A percentile compares a stretch with the other conserved stretches of the same genome.
phyloP scores from a whole-genome alignment of 2,329 filamentous ascomycete species.

The Ascochyta fabae region DNA sequence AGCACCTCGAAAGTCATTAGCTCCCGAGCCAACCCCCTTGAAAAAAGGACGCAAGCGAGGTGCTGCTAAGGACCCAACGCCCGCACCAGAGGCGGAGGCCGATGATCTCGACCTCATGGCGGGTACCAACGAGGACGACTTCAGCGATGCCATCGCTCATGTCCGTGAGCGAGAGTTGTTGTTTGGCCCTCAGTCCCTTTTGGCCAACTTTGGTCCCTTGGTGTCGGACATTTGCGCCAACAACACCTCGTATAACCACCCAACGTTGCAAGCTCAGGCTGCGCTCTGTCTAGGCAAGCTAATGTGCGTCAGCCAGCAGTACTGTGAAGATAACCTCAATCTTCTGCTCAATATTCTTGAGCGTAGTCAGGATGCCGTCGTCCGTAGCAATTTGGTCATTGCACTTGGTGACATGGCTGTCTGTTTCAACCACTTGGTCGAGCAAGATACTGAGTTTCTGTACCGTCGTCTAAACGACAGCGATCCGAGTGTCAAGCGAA shows the following conservation, averaged over 20 bases:
- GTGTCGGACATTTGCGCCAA: constrained; percentile 90
- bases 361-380: constrained; percentile 87
- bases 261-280: constrained; percentile 88
- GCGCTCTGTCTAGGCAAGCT: constrained; percentile 95
- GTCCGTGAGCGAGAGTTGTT: constrained; percentile 85
- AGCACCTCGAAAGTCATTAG: constrained; percentile 43
- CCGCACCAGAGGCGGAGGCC: constrained; percentile 63
- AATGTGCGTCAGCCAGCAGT: constrained; percentile 97
- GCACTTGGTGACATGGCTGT: constrained; percentile 98
- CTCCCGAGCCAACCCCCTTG: constrained; percentile 38
- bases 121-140: constrained; percentile 93
- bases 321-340: constrained; percentile 90
- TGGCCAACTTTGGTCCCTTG: constrained; percentile 89
- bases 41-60: constrained; percentile 54
- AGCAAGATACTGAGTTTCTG: constrained; percentile 98
- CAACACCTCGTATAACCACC: constrained; percentile 89
- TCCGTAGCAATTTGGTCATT: constrained; percentile 94
- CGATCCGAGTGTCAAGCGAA: constrained; percentile 90
- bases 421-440: constrained; percentile 98
- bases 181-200: constrained; percentile 80
- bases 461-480: constrained; percentile 91
- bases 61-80: constrained; percentile 51
- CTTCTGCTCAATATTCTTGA: constrained; percentile 98
- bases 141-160: constrained; percentile 83
- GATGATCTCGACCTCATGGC: constrained; percentile 97